Percentiles rank a stretch among this genome's conserved stretches.
Conservation (phyloP, 2,329 filamentous ascomycete genomes). For the Fusarium fracticaudum region DNA sequence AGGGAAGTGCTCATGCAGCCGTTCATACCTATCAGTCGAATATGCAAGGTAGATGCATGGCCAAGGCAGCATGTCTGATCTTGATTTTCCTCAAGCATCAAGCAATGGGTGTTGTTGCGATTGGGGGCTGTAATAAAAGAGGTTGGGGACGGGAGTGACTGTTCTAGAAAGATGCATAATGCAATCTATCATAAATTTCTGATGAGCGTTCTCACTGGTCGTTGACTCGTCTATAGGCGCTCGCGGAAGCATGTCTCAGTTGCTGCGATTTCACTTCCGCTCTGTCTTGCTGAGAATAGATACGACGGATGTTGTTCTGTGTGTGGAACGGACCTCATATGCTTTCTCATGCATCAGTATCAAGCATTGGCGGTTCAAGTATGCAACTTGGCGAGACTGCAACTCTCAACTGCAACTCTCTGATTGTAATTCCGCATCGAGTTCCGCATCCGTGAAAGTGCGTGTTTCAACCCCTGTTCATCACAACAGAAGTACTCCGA, state of each 20-base stretch:
- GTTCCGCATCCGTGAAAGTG: conserved; percentile 26
- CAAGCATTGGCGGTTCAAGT: conserved; percentile 5
- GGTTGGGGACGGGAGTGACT: conserved; percentile 13
- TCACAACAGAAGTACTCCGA: neutral
- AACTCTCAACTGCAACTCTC: neutral
- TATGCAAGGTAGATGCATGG: conserved; percentile 22
- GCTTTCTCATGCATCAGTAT: neutral
- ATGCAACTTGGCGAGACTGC: neutral
- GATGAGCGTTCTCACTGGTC: conserved; percentile 8
- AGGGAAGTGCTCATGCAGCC: neutral
- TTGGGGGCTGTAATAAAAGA: conserved; percentile 5
- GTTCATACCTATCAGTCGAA: neutral
- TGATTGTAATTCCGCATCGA: neutral
- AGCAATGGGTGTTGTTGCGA: neutral
- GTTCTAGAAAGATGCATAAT: conserved; percentile 27
- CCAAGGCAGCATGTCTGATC: conserved; percentile 5
- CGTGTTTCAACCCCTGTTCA: conserved; percentile 25
- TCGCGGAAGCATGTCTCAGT: conserved; percentile 25
- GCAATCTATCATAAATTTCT: conserved; percentile 9
- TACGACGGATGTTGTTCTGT: conserved; percentile 5
- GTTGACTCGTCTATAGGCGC: neutral
- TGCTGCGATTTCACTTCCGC: neutral
- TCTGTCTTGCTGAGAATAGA: neutral
- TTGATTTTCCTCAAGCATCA: neutral
- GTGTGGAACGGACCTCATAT: conserved; percentile 8